phyloP scores from a whole-genome alignment of 2,329 filamentous ascomycete genomes.

The Pseudogymnoascus sp. region DNA sequence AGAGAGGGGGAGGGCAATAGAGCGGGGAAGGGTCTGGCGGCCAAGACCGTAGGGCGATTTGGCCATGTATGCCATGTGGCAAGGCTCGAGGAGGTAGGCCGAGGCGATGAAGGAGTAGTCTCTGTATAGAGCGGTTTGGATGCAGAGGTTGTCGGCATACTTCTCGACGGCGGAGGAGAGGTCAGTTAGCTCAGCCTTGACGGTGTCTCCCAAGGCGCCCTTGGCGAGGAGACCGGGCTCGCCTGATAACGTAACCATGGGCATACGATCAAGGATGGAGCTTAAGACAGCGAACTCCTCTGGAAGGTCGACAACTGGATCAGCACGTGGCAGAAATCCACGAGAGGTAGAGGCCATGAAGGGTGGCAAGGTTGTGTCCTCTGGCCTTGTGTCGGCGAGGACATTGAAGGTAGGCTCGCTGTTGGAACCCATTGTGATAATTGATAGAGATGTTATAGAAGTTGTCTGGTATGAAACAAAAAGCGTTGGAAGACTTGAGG shows the following conservation, averaged over 20 bases:
- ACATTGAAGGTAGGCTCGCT: constrained; percentile 41
- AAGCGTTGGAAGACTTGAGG: constrained; percentile 6
- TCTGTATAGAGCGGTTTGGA: constrained; percentile 79
- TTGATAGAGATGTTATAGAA: constrained; percentile 7
- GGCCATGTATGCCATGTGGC: constrained; percentile 64
- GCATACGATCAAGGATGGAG: constrained; percentile 66
- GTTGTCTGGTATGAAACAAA: neutral
- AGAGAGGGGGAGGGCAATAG: constrained; percentile 73
- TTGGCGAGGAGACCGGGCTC: constrained; percentile 68
- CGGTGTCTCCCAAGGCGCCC: constrained; percentile 64
- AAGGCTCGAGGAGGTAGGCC: constrained; percentile 84
- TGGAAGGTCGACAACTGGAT: constrained; percentile 57
- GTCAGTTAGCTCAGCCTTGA: constrained; percentile 67
- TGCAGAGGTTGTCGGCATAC: constrained; percentile 62
- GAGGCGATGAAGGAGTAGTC: constrained; percentile 90
- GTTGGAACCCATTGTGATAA: constrained; percentile 17
- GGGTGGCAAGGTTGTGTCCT: constrained; percentile 56
- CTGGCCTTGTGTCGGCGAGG: constrained; percentile 52
- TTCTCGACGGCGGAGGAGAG: constrained; percentile 64
- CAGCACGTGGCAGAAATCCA: constrained; percentile 63
- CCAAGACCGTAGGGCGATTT: constrained; percentile 72
- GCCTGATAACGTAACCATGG: constrained; percentile 66
- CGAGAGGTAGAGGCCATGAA: constrained; percentile 72
- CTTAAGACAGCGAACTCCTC: constrained; percentile 64
- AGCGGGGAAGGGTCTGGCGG: constrained; percentile 60